Base-by-base conservation (phyloP, 768 basidiomycete genomes). In the Dacryopinax primogenitus region DNA sequence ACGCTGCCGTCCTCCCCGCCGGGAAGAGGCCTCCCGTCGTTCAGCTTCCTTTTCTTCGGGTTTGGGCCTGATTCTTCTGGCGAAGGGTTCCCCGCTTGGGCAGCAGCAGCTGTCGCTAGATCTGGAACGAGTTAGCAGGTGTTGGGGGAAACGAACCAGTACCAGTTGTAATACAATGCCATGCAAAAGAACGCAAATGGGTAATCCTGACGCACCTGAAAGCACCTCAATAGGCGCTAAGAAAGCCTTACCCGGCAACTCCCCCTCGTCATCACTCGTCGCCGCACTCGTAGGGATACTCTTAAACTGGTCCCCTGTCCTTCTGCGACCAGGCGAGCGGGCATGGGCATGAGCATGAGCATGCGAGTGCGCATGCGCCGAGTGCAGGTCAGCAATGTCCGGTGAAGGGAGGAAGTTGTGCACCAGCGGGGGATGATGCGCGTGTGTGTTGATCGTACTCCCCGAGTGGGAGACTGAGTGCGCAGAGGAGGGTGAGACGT, bases 181-280 rank as follows among this genome's bases (percentile, higher is more conserved):
- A n/a, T 39, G 11, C 37, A n/a, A 11, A 39, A 39, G 37, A 11
- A n/a, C 37, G 37, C 12, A 39, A 39, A 39, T 39, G 18, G 36
- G 23, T 18, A 44, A 23, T 18, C 36, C 36, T 18, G 30, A 26
- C 68, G 36, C 65, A 70, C 69, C 66, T 34, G 65, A 65, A 28
- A 70, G 44, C 26, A 70, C 68, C 18, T 67, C 65, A 37, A 70
- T 70, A 18, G 69, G 69, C 37, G 68, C 67, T 30, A 66, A 62
- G 2, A 70, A 41, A 7, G 69, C 69, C 45, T 67, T 64, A 32
- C 44, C 63, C 7, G 69, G 69, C 33, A 70, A 39, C 61, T 70
- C 69, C n/a, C 62, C 66, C 34, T 68, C 68, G 45, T 67, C 68
- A 33, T 69, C 69, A 26, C 51, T 58, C 51, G 51, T 58, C 3